Evolutionary conservation across 371 early-diverging fungal genomes (phyloP).

Genomic region (Mucor piriformis): DNA sequence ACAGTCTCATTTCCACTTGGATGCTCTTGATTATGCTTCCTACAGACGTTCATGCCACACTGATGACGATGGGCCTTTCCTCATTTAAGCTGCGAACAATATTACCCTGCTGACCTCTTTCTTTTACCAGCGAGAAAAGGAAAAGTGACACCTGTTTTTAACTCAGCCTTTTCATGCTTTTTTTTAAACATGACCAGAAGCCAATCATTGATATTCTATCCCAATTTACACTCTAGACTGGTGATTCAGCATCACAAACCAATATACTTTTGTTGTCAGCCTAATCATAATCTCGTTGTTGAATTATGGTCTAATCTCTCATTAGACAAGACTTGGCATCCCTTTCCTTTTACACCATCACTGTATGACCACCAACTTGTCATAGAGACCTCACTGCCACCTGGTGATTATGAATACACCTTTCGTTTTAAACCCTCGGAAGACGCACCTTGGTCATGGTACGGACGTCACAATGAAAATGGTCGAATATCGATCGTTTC

Average conservation of each 20-base stretch:
- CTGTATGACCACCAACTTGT: background rate
- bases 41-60: no score
- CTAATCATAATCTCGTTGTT: conserved; percentile 1
- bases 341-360: conserved; percentile 3
- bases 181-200: background rate
- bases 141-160: no score
- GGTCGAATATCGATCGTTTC: conserved; percentile 6
- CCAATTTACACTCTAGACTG: background rate
- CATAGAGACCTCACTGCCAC: background rate
- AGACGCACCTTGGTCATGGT: conserved; percentile 18
- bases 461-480: conserved; percentile 12
- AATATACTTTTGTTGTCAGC: background rate
- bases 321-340: background rate
- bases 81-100: no score
- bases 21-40: no score
- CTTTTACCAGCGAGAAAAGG: no score
- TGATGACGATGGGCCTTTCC: no score
- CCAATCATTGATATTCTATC: background rate
- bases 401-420: conserved; percentile 19
- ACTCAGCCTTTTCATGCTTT: no score
- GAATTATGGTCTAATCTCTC: conserved; percentile 30
- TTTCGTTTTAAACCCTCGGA: background rate
- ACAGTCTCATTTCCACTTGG: no score
- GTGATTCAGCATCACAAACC: background rate
- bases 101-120: no score